A percentile compares a stretch with the other conserved stretches of the same genome.
Conservation (phyloP, 257 asterid genomes). For the Solanum megistacrolobum region DNA sequence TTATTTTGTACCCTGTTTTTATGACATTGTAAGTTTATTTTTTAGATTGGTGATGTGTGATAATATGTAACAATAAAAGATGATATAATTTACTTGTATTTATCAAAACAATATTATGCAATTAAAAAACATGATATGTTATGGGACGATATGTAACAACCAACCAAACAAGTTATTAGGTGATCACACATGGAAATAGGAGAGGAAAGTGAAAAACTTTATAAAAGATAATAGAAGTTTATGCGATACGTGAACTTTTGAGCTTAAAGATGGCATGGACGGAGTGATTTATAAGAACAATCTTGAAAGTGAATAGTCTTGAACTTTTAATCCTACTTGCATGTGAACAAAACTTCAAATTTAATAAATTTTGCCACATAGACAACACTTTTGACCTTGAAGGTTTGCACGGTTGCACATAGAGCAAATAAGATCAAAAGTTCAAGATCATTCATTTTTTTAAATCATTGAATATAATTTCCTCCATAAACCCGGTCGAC, state of each 20-base stretch:
- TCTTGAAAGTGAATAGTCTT: background rate
- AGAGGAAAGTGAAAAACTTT: background rate
- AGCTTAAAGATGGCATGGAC: background rate
- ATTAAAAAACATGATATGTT: background rate
- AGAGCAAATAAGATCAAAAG: background rate
- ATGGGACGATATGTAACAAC: background rate
- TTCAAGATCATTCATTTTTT: background rate
- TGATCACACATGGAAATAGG: background rate
- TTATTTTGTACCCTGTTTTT: accelerated
- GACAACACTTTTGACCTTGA: background rate
- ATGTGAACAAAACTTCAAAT: background rate
- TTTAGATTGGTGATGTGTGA: background rate
- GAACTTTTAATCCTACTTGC: background rate
- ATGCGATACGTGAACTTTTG: background rate
- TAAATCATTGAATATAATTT: background rate
- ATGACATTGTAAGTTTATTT: background rate
- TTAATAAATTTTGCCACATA: background rate
- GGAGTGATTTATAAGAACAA: background rate
- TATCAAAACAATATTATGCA: background rate
- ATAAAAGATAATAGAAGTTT: background rate
- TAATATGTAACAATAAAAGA: background rate
- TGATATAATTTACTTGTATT: background rate
- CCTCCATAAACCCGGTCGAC: background rate
- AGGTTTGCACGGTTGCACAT: background rate
- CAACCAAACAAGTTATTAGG: background rate